These are phyloP conservation scores for Microthyrium microscopicum DNA, from an alignment of 2,329 filamentous ascomycete genomes.

Conservation along the genomic window DNA sequence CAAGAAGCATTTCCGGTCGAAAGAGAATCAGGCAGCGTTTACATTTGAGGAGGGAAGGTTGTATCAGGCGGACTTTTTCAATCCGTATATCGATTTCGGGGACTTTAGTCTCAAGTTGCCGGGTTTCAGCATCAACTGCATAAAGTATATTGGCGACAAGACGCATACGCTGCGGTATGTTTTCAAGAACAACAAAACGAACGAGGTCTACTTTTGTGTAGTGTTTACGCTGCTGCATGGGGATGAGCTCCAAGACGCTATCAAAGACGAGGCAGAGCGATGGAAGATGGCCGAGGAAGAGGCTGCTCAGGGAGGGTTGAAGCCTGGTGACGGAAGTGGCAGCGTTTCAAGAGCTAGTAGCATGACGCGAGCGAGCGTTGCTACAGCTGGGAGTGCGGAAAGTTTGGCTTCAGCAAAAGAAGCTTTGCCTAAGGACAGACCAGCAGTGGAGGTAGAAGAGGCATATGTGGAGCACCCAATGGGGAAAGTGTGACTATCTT, in stretches of 20 bases:
- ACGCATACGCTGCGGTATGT: slow-evolving; percentile 76
- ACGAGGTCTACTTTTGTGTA: slow-evolving; percentile 66
- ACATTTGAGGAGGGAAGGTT: slow-evolving; percentile 43
- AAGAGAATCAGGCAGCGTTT: slow-evolving; percentile 38
- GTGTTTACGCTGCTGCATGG: slow-evolving; percentile 52
- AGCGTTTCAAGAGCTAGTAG: too few relatives aligned
- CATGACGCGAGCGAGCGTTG: too few relatives aligned
- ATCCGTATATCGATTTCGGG: slow-evolving; percentile 81
- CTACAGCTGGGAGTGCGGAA: too few relatives aligned
- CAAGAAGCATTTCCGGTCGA: slow-evolving; percentile 44
- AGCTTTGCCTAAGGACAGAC: too few relatives aligned
- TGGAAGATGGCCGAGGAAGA: too few relatives aligned
- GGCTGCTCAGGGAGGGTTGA: too few relatives aligned
- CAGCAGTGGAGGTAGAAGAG: too few relatives aligned
- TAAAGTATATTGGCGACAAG: slow-evolving; percentile 8
- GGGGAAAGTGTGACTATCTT: too few relatives aligned
- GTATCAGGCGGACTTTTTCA: slow-evolving; percentile 65
- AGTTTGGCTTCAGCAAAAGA: too few relatives aligned
- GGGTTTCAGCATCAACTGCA: slow-evolving; percentile 4
- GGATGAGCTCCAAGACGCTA: slow-evolving; percentile 6
- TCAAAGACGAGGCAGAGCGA: slow-evolving; percentile 5
- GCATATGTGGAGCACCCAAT: too few relatives aligned
- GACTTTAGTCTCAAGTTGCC: slow-evolving; percentile 6
- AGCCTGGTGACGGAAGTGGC: too few relatives aligned
- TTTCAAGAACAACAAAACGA: slow-evolving; percentile 61